phyloP scores from a whole-genome alignment of 2,329 filamentous ascomycete species.

The Epicoccum nigrum region DNA sequence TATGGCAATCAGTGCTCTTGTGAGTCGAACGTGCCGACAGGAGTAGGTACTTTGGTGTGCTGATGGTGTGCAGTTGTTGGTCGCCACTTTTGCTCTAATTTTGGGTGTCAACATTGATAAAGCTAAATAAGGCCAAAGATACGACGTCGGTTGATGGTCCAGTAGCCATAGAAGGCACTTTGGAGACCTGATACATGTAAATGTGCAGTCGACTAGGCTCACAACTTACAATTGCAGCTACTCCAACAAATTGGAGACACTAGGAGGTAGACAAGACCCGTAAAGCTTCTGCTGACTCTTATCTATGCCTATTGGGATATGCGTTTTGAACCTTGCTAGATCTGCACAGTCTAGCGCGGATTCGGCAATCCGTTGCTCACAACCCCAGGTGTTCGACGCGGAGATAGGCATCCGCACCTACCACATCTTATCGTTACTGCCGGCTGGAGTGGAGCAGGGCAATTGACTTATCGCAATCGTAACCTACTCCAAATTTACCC shows the following conservation, averaged over 20 bases:
- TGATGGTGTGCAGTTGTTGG: constrained; percentile 21
- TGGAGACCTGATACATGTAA: no score
- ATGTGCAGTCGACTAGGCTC: neutral
- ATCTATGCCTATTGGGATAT: constrained; percentile 1
- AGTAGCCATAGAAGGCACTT: no score
- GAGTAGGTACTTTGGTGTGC: neutral
- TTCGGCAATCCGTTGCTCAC: constrained; percentile 3
- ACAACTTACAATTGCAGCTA: neutral
- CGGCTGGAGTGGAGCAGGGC: neutral
- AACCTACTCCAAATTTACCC: constrained; percentile 7
- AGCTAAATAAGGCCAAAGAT: neutral
- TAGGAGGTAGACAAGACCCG: constrained; percentile 1
- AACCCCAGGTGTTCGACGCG: constrained; percentile 7
- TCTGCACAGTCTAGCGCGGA: constrained; percentile 5
- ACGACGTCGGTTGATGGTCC: neutral
- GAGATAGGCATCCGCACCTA: constrained; percentile 13
- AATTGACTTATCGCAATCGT: constrained; percentile 8
- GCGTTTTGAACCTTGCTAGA: neutral
- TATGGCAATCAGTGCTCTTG: constrained; percentile 54
- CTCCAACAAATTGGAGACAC: constrained; percentile 6
- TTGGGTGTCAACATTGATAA: constrained; percentile 29
- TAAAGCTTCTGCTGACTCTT: constrained; percentile 7
- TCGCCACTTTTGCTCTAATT: constrained; percentile 26
- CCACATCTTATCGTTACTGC: constrained; percentile 5
- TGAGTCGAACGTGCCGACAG: constrained; percentile 47